phyloP scores from a whole-genome alignment of 1,284 basidiomycete genomes.

The Ceraceosorus guamensis region DNA sequence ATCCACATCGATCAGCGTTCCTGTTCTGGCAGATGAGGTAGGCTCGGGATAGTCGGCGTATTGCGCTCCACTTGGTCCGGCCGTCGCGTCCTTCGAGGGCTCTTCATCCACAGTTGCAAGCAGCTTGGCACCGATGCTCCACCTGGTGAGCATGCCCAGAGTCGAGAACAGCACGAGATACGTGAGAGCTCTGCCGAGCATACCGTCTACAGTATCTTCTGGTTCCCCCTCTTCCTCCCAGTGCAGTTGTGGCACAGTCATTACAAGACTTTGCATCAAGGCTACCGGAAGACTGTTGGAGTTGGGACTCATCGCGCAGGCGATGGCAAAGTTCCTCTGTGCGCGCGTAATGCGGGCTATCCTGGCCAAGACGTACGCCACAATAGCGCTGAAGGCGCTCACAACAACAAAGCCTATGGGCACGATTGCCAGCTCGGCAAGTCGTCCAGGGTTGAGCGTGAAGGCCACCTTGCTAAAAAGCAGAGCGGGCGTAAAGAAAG shows the following conservation, averaged over 20 bases:
- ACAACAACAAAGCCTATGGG: slow-evolving; percentile 67
- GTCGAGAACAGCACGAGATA: slow-evolving; percentile 89
- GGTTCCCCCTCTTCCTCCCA: slow-evolving; percentile 59
- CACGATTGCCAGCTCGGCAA: slow-evolving; percentile 83
- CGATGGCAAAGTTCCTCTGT: slow-evolving; percentile 50
- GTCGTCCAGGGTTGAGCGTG: slow-evolving; percentile 59
- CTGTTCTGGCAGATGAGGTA: not conserved
- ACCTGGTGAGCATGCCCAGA: slow-evolving; percentile 66
- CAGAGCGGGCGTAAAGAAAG: slow-evolving; percentile 82
- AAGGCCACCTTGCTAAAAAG: slow-evolving; percentile 89
- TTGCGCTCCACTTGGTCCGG: not conserved
- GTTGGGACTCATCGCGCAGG: slow-evolving; percentile 53
- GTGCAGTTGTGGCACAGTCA: slow-evolving; percentile 72
- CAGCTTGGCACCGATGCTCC: slow-evolving; percentile 51
- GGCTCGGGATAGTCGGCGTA: not conserved
- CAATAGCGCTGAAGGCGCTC: slow-evolving; percentile 43
- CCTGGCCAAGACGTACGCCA: slow-evolving; percentile 42
- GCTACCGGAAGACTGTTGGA: slow-evolving; percentile 90
- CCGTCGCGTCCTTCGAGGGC: not conserved
- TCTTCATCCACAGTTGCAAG: slow-evolving; percentile 47
- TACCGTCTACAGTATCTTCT: slow-evolving; percentile 72
- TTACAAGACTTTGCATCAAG: slow-evolving; percentile 77
- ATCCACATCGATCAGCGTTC: not conserved
- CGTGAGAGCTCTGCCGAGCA: slow-evolving; percentile 84
- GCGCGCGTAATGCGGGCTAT: slow-evolving; percentile 42